Evolutionary conservation across 2,329 filamentous ascomycete genomes (phyloP), one percentile per base, ranked within the genome.

Genomic region (Mycosphaerella sp.): DNA sequence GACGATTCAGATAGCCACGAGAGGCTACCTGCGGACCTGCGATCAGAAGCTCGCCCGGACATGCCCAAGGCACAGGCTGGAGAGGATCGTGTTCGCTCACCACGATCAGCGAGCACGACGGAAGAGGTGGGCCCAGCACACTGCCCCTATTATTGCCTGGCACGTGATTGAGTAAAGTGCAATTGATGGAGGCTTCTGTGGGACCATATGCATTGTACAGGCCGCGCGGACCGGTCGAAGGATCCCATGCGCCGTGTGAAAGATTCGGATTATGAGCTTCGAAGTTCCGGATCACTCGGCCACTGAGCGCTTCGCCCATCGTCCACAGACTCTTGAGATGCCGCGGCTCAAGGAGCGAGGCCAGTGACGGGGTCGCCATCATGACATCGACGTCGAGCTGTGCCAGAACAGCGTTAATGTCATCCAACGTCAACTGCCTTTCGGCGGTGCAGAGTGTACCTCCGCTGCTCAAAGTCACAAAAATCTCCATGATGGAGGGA

Each of bases 361-460:
- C 72, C 38, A 74, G 69, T 0, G 74, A 72, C 1, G 76, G 76
- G 1, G 76, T 78, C 17, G 76, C 62, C 55, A 72, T 67, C 5
- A 70, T 68, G 68, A 71, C 74, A 42, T 77, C 76, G n/a, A 69
- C 62, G 2, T 63, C 60, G 55, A 71, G 64, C 8, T 59, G 61
- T 45, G 65, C 66, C 50, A 72, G 69, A 3, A 59, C 74, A 10
- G 73, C 73, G n/a, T 72, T 69, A 29, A 78, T 68, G 57, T 78
- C 73, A 50, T 75, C 75, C 57, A 77, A 67, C 3, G 74, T 71
- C 26, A 75, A 71, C 41, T 73, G 64, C 62, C 74, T 64, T 59
- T 71, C 73, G 1, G 74, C 74, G 6, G 77, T 70, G 59, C 76
- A 78, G 6, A 78, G 67, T 23, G 72, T 74, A 17, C 75, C 76